phyloP scores from a whole-genome alignment of 768 basidiomycete species.

The Sarcodon aspratus region DNA sequence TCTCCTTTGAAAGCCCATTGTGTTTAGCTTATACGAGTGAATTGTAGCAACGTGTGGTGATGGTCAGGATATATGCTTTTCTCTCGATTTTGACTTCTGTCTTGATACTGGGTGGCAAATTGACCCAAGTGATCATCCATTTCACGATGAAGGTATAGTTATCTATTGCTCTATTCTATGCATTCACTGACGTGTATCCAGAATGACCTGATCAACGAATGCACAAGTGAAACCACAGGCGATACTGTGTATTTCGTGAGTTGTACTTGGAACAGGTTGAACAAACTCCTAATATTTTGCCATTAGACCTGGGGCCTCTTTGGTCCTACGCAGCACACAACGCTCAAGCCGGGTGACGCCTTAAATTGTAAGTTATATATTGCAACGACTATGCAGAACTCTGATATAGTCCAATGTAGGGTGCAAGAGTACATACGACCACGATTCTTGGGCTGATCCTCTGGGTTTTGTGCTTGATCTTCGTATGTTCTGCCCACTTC shows the following conservation, averaged over 20 bases:
- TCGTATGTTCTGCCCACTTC: slow-evolving; percentile 28
- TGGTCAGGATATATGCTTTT: slow-evolving; percentile 48
- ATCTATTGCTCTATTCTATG: neutral
- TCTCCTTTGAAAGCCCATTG: neutral
- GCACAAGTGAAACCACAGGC: slow-evolving; percentile 28
- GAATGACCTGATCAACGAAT: slow-evolving; percentile 49
- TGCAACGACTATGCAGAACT: neutral
- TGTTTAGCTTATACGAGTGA: slow-evolving; percentile 9
- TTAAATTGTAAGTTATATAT: slow-evolving; percentile 27
- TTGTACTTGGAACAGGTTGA: neutral
- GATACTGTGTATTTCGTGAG: slow-evolving; percentile 22
- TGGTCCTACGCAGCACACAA: slow-evolving; percentile 12
- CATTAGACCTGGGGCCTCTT: slow-evolving; percentile 19
- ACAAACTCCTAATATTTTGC: neutral
- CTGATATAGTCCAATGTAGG: slow-evolving; percentile 27
- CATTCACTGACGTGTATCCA: slow-evolving; percentile 12
- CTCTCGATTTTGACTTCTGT: slow-evolving; percentile 35
- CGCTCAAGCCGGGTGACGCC: slow-evolving; percentile 26
- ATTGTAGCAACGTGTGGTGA: slow-evolving; percentile 34
- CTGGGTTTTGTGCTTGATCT: slow-evolving; percentile 47
- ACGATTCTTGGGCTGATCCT: slow-evolving; percentile 60
- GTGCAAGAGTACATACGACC: slow-evolving; percentile 50
- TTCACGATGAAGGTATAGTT: slow-evolving; percentile 51
- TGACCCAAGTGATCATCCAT: slow-evolving; percentile 51
- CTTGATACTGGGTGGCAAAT: slow-evolving; percentile 35